These are phyloP conservation scores for Sarocladium oryzae DNA, from an alignment of 2,329 filamentous ascomycete species.

Conservation along the genomic window DNA sequence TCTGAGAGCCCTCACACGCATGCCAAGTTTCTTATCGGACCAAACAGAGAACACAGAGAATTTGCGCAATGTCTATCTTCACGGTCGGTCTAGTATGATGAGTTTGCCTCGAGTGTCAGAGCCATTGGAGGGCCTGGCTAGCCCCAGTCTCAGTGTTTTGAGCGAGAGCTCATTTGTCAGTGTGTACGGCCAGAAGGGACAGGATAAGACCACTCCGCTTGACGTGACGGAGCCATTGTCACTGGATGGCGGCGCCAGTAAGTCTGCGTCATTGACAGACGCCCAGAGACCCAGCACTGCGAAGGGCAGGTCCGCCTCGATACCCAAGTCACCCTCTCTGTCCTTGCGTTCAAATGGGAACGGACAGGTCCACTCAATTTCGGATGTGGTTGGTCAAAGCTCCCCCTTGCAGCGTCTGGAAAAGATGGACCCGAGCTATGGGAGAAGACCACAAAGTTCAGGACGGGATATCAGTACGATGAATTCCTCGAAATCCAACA, in stretches of 20 bases:
- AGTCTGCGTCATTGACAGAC: conserved; percentile 10
- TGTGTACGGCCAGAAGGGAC: conserved; percentile 48
- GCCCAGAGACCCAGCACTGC: conserved; percentile 13
- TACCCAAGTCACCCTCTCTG: conserved; percentile 19
- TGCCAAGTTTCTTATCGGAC: conserved; percentile 61
- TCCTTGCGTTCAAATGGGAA: conserved; percentile 22
- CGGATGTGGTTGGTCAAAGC: conserved; percentile 33
- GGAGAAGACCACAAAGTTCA: conserved; percentile 12
- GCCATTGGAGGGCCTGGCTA: conserved; percentile 36
- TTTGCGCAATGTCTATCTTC: conserved; percentile 52
- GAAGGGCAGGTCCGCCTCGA: neutral
- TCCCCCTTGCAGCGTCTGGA: conserved; percentile 48
- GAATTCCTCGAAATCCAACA: conserved; percentile 13
- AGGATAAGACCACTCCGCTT: conserved; percentile 18
- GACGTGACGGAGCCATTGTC: conserved; percentile 24
- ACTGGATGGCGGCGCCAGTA: conserved; percentile 20
- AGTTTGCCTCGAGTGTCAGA: conserved; percentile 39
- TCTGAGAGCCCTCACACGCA: conserved; percentile 39
- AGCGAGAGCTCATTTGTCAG: conserved; percentile 64
- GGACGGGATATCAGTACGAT: neutral
- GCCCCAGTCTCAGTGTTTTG: conserved; percentile 56
- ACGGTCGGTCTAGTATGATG: conserved; percentile 39
- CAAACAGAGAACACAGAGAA: conserved; percentile 53
- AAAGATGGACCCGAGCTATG: conserved; percentile 28
- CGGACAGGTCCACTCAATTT: conserved; percentile 38